A percentile compares a stretch with the other conserved stretches of the same genome.
Evolutionary conservation across 2,329 filamentous ascomycete species (phyloP).

Genomic region (Penicillium italicum): DNA sequence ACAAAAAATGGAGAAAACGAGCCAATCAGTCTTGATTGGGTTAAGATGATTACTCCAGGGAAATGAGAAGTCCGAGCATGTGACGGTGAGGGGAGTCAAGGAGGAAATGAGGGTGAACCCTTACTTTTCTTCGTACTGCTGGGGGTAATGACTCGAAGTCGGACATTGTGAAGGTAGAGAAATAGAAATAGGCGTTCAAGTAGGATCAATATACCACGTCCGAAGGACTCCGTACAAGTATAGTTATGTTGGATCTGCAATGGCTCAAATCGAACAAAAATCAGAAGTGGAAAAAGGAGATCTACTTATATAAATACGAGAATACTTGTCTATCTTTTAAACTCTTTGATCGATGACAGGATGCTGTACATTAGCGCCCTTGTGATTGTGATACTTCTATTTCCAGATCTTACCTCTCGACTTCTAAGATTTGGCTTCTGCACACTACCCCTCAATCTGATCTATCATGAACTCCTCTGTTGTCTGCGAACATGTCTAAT

Average conservation of each 20-base stretch:
- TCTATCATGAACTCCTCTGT: slow-evolving; percentile 20
- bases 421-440: neutral
- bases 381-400: slow-evolving; percentile 19
- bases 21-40: neutral
- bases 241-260: too few species aligned
- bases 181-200: too few species aligned
- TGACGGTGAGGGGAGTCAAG: neutral
- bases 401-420: slow-evolving; percentile 9
- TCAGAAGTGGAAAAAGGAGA: neutral
- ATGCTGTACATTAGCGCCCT: slow-evolving; percentile 10
- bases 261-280: neutral
- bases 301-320: neutral
- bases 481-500: neutral
- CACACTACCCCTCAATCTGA: slow-evolving; percentile 12
- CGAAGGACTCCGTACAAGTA: too few species aligned
- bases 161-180: neutral
- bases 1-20: neutral
- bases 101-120: slow-evolving; percentile 24
- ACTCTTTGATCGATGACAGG: neutral
- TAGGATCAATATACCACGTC: too few species aligned
- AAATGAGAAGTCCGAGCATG: neutral
- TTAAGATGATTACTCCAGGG: slow-evolving; percentile 2
- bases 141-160: slow-evolving; percentile 53
- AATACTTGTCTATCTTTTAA: neutral
- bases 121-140: slow-evolving; percentile 57